These are phyloP conservation scores for Nyctanthes arbortristis DNA, from an alignment of 257 asterid species.

Conservation along the genomic window DNA sequence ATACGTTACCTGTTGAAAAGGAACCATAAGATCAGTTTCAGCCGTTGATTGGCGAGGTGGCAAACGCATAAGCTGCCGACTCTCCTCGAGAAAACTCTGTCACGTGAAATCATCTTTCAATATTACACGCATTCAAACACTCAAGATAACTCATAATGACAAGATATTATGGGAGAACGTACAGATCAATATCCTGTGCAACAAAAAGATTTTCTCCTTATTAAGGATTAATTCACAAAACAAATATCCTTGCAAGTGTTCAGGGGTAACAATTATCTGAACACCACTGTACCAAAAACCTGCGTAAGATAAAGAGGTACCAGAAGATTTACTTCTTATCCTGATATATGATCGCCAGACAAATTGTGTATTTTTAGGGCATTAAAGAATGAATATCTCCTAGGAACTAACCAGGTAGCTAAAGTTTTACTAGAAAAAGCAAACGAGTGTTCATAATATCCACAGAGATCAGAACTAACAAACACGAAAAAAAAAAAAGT, in stretches of 20 bases:
- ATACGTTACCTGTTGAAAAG: conserved; percentile 84
- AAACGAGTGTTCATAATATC: conserved; percentile 11
- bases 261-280: conserved; percentile 1
- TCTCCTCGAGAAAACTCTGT: conserved; percentile 97
- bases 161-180: not conserved
- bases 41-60: conserved; percentile 99
- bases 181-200: conserved; percentile 14
- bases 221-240: not conserved
- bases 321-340: conserved; percentile 20
- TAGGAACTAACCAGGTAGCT: conserved; percentile 4
- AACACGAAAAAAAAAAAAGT: not conserved
- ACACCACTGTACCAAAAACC: conserved; percentile 9
- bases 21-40: conserved; percentile 98
- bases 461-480: not conserved
- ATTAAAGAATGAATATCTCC: conserved; percentile 1
- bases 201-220: not conserved
- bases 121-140: not conserved
- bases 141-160: not conserved
- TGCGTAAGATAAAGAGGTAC: conserved; percentile 5
- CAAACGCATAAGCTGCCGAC: conserved; percentile 92
- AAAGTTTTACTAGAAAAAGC: conserved; percentile 10
- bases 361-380: not conserved
- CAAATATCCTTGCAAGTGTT: not conserved
- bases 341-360: not conserved
- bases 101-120: conserved; percentile 32